Conservation (phyloP, 495 filamentous ascomycete genomes). For the Penicillium desertorum region DNA sequence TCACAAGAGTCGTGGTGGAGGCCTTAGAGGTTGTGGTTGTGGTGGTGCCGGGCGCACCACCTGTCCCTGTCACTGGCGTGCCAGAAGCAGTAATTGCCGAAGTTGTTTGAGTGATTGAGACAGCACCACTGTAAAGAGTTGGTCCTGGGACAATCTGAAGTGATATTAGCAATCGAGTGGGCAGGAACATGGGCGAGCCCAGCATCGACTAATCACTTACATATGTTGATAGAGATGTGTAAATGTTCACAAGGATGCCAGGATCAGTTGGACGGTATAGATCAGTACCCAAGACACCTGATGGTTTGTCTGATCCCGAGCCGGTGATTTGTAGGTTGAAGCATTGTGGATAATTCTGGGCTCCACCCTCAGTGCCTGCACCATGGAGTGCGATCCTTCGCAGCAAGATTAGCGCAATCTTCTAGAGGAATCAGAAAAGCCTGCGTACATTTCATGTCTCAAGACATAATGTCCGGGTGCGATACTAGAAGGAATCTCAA, state of each 20-base stretch:
- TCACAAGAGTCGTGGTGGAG: not conserved
- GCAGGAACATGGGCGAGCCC: not conserved
- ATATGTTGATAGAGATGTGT: conserved; percentile 47
- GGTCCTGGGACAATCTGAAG: conserved; percentile 47
- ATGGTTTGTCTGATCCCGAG: conserved; percentile 53
- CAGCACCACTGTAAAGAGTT: conserved; percentile 36
- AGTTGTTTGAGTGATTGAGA: conserved; percentile 23
- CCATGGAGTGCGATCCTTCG: conserved; percentile 68
- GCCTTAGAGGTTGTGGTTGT: conserved; percentile 11
- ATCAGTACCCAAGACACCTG: conserved; percentile 55
- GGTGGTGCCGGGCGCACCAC: conserved; percentile 1
- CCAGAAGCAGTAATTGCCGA: conserved; percentile 30
- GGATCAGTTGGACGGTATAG: conserved; percentile 61
- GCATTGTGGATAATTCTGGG: conserved; percentile 77
- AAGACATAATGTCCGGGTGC: conserved; percentile 72
- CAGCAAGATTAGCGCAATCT: not conserved
- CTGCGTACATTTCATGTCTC: conserved; percentile 56
- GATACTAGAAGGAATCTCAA: conserved; percentile 63
- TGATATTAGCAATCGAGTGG: not conserved
- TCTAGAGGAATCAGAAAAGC: not conserved
- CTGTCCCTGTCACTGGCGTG: conserved; percentile 20
- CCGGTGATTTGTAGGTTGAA: conserved; percentile 71
- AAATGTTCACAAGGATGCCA: conserved; percentile 63
- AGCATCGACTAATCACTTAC: conserved; percentile 1
- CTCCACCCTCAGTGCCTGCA: conserved; percentile 54